Percentiles rank a stretch among this genome's conserved stretches.
Conservation (phyloP, 1,284 basidiomycete genomes). For the Microbotryomycetes sp. region DNA sequence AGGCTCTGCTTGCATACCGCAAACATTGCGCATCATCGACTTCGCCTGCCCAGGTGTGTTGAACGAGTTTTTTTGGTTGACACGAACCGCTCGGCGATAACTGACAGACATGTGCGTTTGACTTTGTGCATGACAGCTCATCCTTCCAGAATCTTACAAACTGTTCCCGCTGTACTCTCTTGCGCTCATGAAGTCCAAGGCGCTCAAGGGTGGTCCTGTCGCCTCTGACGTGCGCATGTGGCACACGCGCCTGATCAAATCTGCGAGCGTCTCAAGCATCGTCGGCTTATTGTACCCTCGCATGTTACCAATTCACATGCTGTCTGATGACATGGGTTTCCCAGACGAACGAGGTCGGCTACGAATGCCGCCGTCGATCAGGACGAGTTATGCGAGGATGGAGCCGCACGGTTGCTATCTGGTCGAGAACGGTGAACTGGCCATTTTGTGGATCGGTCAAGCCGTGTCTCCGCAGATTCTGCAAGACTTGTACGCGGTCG, state of each 20-base stretch:
- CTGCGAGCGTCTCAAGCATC: constrained; percentile 59
- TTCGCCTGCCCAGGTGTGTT: constrained; percentile 66
- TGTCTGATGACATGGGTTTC: constrained; percentile 64
- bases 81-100: neutral
- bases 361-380: constrained; percentile 69
- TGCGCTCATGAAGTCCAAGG: constrained; percentile 81
- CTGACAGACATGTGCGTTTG: neutral
- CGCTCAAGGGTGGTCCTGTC: constrained; percentile 73
- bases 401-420: constrained; percentile 83
- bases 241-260: constrained; percentile 67
- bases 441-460: constrained; percentile 85
- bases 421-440: constrained; percentile 84
- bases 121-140: constrained; percentile 56
- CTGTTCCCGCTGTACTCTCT: constrained; percentile 77
- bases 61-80: neutral
- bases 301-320: constrained; percentile 79
- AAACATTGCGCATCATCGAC: constrained; percentile 83
- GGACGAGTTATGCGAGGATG: constrained; percentile 81
- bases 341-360: constrained; percentile 55
- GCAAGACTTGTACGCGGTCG: constrained; percentile 76
- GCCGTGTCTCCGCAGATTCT: constrained; percentile 75
- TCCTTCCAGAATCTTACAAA: constrained; percentile 91
- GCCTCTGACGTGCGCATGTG: constrained; percentile 88
- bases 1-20: constrained; percentile 79
- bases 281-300: constrained; percentile 84